Evolutionary conservation across 2,329 filamentous ascomycete genomes (phyloP).

Genomic region (Zasmidium cellare): DNA sequence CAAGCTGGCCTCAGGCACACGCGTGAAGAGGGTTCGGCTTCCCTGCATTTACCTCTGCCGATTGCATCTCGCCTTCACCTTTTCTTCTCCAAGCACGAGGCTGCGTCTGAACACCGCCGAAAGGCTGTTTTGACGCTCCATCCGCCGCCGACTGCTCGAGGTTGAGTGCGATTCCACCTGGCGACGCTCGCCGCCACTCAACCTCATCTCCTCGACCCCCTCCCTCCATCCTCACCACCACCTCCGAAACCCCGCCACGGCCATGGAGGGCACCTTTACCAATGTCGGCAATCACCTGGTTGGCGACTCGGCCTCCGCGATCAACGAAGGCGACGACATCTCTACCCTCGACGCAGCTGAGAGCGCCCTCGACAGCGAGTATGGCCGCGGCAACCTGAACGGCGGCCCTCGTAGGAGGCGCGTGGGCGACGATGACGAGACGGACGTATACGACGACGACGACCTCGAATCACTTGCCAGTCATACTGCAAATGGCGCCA

Average conservation of each 20-base stretch:
- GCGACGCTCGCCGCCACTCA: background rate
- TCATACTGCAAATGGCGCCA: constrained; percentile 73
- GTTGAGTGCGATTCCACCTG: background rate
- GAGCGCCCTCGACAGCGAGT: constrained; percentile 70
- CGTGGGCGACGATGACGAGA: constrained; percentile 86
- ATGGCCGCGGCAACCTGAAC: constrained; percentile 58
- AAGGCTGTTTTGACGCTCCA: background rate
- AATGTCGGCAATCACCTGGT: constrained; percentile 85
- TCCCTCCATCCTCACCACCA: constrained; percentile 7
- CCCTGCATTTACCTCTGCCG: background rate
- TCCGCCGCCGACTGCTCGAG: background rate
- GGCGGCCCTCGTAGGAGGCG: constrained; percentile 63
- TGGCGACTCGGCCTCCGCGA: constrained; percentile 79
- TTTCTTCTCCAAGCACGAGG: background rate
- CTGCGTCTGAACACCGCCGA: constrained; percentile 1
- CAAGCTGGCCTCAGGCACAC: background rate
- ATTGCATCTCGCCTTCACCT: background rate
- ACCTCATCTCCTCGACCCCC: constrained; percentile 6
- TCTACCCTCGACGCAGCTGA: constrained; percentile 60
- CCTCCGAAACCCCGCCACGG: constrained; percentile 9
- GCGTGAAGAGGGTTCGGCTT: background rate
- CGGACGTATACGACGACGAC: constrained; percentile 75
- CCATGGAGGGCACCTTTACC: constrained; percentile 85
- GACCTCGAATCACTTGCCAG: constrained; percentile 72
- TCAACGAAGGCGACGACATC: constrained; percentile 78